Evolutionary conservation across 495 filamentous ascomycete genomes (phyloP), one percentile per base, ranked within the genome.

Genomic region (Glonium stellatum): DNA sequence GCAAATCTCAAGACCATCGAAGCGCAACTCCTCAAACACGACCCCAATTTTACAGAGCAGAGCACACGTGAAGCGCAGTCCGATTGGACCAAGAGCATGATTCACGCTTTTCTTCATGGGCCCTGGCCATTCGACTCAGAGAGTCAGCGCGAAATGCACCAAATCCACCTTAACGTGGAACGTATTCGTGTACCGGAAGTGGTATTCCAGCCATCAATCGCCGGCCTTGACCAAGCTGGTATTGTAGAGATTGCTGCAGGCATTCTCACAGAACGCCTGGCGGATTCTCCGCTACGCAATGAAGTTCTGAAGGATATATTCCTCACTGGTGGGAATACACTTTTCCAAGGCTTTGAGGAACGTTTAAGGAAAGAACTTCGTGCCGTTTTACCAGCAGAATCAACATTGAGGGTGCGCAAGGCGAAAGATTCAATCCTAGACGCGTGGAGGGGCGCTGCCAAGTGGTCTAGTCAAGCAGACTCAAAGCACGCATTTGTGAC

Each of bases 111-210:
- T 75, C 71, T 88, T 31, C 86, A 88, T 22, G 95, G 93, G 0
- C 88, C 92, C 0, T 83, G 90, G 70, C 87, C 91, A 3, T 96
- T 89, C 60, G 88, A 97, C 67, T 77, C 84, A 0, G 84, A 90
- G 54, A 86, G 83, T 55, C 87, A 92, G 62, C 82, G 83, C 6
- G 88, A 97, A 72, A 83, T 80, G 8, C 82, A 96, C 67, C 92
- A 97, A 71, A 72, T 98, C 37, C 93, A 98, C 71, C 81, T 98
- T 41, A 98, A 98, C 69, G 88, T 98, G 47, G 93, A 98, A 76
- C 84, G 95, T 31, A 96, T 98, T 70, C 87, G 93, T 23, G 91
- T 96, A 0, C 95, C 93, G 2, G 93, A 98, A 74, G 86, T 98
- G 13, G 81, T 96, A 12, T 97, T 97, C 76, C 89, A 96, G 71